Conservation (phyloP, 768 basidiomycete genomes). For the Leccinum longicurvipes region DNA sequence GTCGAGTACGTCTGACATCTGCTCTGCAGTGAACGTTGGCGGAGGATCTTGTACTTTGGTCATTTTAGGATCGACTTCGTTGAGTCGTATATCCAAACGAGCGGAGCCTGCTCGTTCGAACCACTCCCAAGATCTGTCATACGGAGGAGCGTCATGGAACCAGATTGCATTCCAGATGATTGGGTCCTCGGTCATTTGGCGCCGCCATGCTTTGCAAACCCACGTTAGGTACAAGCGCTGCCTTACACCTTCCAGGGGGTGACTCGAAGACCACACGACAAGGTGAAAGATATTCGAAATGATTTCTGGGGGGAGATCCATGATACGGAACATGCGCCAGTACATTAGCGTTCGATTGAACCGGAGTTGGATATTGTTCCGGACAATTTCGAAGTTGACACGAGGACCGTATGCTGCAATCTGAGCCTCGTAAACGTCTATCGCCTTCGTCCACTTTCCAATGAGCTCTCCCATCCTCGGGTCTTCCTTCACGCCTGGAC, state of each 20-base stretch:
- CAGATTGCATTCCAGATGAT: constrained; percentile 65
- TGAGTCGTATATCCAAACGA: constrained; percentile 60
- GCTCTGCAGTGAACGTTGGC: constrained; percentile 35
- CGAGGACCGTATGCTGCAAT: constrained; percentile 19
- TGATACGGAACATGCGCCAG: constrained; percentile 52
- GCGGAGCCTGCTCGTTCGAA: constrained; percentile 54
- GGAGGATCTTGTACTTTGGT: constrained; percentile 26
- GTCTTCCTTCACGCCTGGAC: neutral
- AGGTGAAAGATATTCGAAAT: constrained; percentile 60
- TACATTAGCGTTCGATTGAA: constrained; percentile 24
- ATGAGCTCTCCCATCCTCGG: constrained; percentile 4
- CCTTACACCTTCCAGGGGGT: constrained; percentile 34
- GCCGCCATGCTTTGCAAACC: constrained; percentile 58
- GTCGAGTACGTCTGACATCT: constrained; percentile 49
- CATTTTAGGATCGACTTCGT: constrained; percentile 35
- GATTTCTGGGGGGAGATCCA: constrained; percentile 64
- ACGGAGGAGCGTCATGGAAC: constrained; percentile 53
- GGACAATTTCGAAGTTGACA: constrained; percentile 13
- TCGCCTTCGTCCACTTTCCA: constrained; percentile 14
- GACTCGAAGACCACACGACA: constrained; percentile 50
- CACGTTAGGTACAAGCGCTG: constrained; percentile 52
- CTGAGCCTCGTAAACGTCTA: constrained; percentile 16
- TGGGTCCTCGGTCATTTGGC: constrained; percentile 43
- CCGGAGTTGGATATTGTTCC: constrained; percentile 16
- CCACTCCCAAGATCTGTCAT: constrained; percentile 52